Conservation (phyloP, 2,329 filamentous ascomycete genomes). For the Colletotrichum lupini region DNA sequence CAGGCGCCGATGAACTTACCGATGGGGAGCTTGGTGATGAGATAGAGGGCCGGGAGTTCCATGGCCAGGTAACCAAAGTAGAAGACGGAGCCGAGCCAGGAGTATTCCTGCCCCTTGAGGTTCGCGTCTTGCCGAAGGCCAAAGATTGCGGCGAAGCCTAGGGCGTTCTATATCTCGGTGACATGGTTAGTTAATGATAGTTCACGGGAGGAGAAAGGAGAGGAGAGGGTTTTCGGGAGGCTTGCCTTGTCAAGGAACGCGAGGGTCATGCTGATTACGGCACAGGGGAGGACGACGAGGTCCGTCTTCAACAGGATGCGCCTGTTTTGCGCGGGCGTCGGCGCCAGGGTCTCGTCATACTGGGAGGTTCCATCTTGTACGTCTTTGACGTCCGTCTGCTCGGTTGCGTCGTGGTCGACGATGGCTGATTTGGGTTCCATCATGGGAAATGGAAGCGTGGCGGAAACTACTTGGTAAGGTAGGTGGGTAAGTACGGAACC, state of each 20-base stretch:
- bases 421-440: slow-evolving; percentile 17
- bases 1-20: slow-evolving; percentile 25
- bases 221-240: background rate
- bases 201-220: no score
- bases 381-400: background rate
- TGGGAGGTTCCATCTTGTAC: background rate
- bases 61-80: slow-evolving; percentile 70
- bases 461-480: background rate
- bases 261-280: slow-evolving; percentile 36
- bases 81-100: slow-evolving; percentile 66
- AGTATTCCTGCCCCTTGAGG: slow-evolving; percentile 66
- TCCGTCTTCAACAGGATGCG: slow-evolving; percentile 37
- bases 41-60: slow-evolving; percentile 66
- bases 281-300: slow-evolving; percentile 34
- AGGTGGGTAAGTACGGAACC: no score
- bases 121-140: slow-evolving; percentile 61
- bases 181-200: background rate
- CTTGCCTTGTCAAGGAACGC: slow-evolving; percentile 37
- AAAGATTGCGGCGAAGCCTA: slow-evolving; percentile 63
- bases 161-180: slow-evolving; percentile 16
- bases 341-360: background rate
- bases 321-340: slow-evolving; percentile 26
- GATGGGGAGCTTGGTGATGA: slow-evolving; percentile 60
- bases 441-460: background rate
- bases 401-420: background rate